phyloP scores from a whole-genome alignment of 495 filamentous ascomycete species.

The Rhizodiscina lignyota region DNA sequence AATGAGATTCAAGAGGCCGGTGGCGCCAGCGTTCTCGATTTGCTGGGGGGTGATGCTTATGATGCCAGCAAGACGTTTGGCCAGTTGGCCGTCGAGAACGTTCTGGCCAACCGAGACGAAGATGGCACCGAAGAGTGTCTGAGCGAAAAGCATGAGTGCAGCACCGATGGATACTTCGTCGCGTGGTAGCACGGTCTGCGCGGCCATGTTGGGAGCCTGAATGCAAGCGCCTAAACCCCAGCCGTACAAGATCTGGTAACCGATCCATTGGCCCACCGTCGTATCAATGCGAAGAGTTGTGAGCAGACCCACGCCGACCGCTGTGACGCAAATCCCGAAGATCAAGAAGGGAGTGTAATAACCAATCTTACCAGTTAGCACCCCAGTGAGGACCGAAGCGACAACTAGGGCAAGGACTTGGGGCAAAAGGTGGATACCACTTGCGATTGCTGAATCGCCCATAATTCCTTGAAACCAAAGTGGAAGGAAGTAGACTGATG shows the following conservation, averaged over 20 bases:
- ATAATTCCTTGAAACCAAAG: conserved; percentile 17
- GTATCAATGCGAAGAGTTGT: conserved; percentile 9
- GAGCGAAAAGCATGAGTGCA: conserved; percentile 33
- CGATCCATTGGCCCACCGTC: conserved; percentile 11
- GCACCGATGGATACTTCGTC: conserved; percentile 31
- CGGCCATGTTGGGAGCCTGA: conserved; percentile 11
- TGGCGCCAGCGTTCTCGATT: conserved; percentile 49
- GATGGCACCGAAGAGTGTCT: conserved; percentile 12
- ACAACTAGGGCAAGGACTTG: conserved; percentile 5
- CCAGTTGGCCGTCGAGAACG: conserved; percentile 39
- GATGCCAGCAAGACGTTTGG: conserved; percentile 31
- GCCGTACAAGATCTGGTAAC: conserved; percentile 10
- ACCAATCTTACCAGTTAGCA: conserved; percentile 3
- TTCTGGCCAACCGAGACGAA: conserved; percentile 10
- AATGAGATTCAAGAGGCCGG: conserved; percentile 38
- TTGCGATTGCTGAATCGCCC: conserved; percentile 6
- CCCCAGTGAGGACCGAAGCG: conserved; percentile 5
- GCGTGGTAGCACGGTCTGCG: conserved; percentile 6
- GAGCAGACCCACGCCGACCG: conserved; percentile 7
- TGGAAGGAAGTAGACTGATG: conserved; percentile 14
- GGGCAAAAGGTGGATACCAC: conserved; percentile 14
- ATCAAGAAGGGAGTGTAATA: conserved; percentile 6
- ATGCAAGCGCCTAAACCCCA: conserved; percentile 10
- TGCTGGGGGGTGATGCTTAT: conserved; percentile 29
- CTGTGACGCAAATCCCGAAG: conserved; percentile 6